Base-by-base conservation (phyloP, 1,284 basidiomycete species). In the Ceratobasidium papillatum region DNA sequence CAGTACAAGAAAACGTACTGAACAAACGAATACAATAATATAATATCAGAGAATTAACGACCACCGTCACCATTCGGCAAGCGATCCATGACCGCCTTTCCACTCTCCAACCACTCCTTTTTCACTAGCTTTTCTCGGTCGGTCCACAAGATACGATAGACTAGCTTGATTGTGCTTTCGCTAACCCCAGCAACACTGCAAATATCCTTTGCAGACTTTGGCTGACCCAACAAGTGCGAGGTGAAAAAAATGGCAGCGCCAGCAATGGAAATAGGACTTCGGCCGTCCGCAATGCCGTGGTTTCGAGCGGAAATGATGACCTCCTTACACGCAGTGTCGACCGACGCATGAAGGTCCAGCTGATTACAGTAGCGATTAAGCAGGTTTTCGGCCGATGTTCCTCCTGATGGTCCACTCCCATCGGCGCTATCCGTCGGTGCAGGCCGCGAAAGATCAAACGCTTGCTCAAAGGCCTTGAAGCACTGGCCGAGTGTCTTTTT, bases 401-500 rank as follows among this genome's bases (percentile, higher is more conserved):
- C 91, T 9, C 74, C 76, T 19, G 76, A 77, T 22, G 69, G 65
- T 22, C 74, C 76, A 64, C 77, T 59, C 45, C 76, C 68, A 58
- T 77, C 73, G 51, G 78, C 78, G n/a, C 78, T 78, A 30, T 76
- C 78, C 56, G 78, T 79, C 47, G 74, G 69, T 43, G 76, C 75
- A 17, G 75, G 74, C 22, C 54, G 71, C 43, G 90, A 87, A 74
- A 95, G 85, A 81, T 95, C 95, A 83, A 96, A 96, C n/a, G 94
- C 92, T 81, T 94, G 91, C 81, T 95, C 94, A 77, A 98, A 88
- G 52, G 93, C 92, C 83, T 94, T 96, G 86, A 97, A 98, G 79
- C 95, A 97, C 82, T 96, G 93, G 7, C 95, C 97, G 58, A 99
- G 90, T 54, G 93, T 89, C 86, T 98, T 98, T 86, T 99, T 99